Conservation (phyloP, 805 yeast genomes). For the Metschnikowia dekortorum region DNA sequence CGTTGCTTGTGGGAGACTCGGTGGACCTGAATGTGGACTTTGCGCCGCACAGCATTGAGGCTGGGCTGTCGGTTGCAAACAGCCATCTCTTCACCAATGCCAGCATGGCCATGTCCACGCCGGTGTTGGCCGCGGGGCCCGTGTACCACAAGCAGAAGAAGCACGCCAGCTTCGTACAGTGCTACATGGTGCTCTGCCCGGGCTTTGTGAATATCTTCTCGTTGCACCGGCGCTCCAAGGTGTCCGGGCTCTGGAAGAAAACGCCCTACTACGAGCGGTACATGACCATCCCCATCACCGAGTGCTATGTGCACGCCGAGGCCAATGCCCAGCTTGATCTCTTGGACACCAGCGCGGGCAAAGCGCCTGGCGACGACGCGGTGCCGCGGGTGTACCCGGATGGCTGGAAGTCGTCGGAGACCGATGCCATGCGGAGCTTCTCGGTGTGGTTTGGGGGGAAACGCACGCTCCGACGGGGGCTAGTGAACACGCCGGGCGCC, state of each 20-base stretch:
- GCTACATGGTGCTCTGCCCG: conserved; percentile 63
- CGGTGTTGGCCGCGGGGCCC: conserved; percentile 60
- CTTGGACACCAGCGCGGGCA: conserved; percentile 36
- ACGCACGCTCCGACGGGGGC: conserved; percentile 11
- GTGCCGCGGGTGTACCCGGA: conserved; percentile 73
- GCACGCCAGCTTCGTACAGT: conserved; percentile 60
- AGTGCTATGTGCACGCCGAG: conserved; percentile 77
- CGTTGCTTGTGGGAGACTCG: conserved; percentile 49
- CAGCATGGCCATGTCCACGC: conserved; percentile 53
- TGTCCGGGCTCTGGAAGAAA: conserved; percentile 44
- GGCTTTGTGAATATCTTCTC: conserved; percentile 61
- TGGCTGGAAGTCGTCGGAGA: conserved; percentile 83
- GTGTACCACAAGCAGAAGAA: conserved; percentile 67
- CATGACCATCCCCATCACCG: conserved; percentile 56
- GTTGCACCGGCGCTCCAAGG: conserved; percentile 42
- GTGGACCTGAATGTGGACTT: conserved; percentile 52
- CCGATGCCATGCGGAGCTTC: conserved; percentile 69
- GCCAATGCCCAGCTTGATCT: conserved; percentile 54
- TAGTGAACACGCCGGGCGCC: conserved; percentile 10
- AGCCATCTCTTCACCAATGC: conserved; percentile 52
- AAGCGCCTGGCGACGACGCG: conserved; percentile 52
- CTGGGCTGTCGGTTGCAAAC: conserved; percentile 44
- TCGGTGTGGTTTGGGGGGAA: conserved; percentile 80
- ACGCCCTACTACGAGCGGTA: conserved; percentile 48
- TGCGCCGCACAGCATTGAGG: conserved; percentile 16